A percentile compares a stretch with the other conserved stretches of the same genome.
phyloP scores from a whole-genome alignment of 1,284 basidiomycete species.

The Neotropicomus parvogracilis region DNA sequence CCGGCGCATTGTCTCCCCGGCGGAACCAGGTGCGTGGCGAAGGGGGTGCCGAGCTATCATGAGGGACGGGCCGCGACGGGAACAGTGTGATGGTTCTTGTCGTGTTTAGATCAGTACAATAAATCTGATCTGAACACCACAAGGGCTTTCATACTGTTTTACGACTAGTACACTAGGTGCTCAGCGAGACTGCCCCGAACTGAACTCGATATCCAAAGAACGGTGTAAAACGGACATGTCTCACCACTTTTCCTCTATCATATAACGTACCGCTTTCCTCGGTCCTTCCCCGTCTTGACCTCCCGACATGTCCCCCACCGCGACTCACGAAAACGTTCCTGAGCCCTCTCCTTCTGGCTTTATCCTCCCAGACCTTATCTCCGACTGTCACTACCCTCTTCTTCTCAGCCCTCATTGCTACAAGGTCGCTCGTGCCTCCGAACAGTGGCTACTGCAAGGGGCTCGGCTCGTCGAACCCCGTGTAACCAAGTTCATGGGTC shows the following conservation, averaged over 20 bases:
- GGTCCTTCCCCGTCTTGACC: neutral
- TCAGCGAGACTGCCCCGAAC: slow-evolving; percentile 1
- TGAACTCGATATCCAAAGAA: slow-evolving; percentile 8
- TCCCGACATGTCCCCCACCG: slow-evolving; percentile 28
- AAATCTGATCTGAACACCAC: slow-evolving; percentile 22
- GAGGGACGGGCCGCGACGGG: too few species aligned
- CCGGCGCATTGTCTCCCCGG: slow-evolving; percentile 8
- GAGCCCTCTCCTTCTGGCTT: slow-evolving; percentile 36
- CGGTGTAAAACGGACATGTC: slow-evolving; percentile 29
- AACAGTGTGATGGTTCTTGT: too few species aligned
- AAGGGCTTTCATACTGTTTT: too few species aligned
- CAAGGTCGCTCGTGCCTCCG: slow-evolving; percentile 51
- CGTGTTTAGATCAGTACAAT: too few species aligned
- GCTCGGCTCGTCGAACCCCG: slow-evolving; percentile 52
- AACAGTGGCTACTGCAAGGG: slow-evolving; percentile 53
- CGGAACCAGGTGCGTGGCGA: slow-evolving; percentile 10
- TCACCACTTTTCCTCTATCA: slow-evolving; percentile 16
- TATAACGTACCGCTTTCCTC: slow-evolving; percentile 16
- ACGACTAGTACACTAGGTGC: too few species aligned
- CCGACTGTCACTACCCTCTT: slow-evolving; percentile 55
- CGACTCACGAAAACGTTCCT: slow-evolving; percentile 15
- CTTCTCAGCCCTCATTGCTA: slow-evolving; percentile 52
- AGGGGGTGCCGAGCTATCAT: too few species aligned
- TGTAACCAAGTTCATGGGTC: slow-evolving; percentile 48
- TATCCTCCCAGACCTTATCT: slow-evolving; percentile 62